Evolutionary conservation across 2,329 filamentous ascomycete species (phyloP), one percentile per base, ranked within the genome.

Genomic region (Fonsecaea multimorphosa): DNA sequence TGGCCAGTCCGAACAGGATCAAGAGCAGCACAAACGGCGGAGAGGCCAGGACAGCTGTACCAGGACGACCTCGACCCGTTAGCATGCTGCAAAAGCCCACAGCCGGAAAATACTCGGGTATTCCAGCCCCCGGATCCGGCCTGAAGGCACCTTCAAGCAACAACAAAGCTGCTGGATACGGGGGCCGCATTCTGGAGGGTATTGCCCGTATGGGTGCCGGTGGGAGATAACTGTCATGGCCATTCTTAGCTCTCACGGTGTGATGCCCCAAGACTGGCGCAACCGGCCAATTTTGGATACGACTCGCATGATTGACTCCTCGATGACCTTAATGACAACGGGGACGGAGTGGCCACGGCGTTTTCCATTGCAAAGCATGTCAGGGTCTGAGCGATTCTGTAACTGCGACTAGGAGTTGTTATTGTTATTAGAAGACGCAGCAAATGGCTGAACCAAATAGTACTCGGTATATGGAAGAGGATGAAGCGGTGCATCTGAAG

Each of bases 131-230:
- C 46, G 71, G 73, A 44, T 71, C 70, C 12, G 67, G 71, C n/a
- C 38, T 72, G 34, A 72, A 70, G 46, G 64, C 61, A n/a, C 67
- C 68, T 4, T 60, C 72, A n/a, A 34, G 27, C 24, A 69, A 69
- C 24, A 44, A 16, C 38, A 68, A 70, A 49, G 66, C 58, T 38
- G 66, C 70, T 27, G 66, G 64, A 38, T 71, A 71, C 59, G 71
- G 72, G 44, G 64, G 61, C 53, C 63, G 71, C 52, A 71, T 75
- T 51, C 73, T 73, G 71, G 71, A 74, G 32, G 72, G 71, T 31
- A 75, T 75, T 55, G 71, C 73, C 44, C 69, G 71, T 58, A 76
- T 75, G 73, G 74, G 73, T 3, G 71, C 72, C 36, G 72, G 72
- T 9, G 61, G 70, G 31, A 52, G 67, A 66, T 69, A 60, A 66